These are phyloP conservation scores for Tuber indicum DNA, from an alignment of 495 filamentous ascomycete genomes.

Conservation along the genomic window DNA sequence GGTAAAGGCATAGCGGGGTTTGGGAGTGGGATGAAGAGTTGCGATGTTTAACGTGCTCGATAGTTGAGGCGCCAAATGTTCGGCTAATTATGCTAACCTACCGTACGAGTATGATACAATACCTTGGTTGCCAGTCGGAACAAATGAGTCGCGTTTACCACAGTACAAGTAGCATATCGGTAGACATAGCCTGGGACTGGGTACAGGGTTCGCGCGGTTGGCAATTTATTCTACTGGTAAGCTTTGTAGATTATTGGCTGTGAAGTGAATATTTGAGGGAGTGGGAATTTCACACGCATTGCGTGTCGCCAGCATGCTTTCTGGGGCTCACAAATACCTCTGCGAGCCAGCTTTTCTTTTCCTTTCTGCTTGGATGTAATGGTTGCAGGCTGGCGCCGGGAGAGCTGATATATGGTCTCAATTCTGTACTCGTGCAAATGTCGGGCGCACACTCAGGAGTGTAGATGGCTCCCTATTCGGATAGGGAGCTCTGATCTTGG, in stretches of 20 bases:
- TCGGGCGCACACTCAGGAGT: constrained; percentile 47
- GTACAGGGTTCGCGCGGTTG: constrained; percentile 44
- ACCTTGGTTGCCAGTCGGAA: constrained; percentile 43
- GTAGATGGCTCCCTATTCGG: constrained; percentile 44
- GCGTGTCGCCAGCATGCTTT: constrained; percentile 45
- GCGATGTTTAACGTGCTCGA: too few species aligned
- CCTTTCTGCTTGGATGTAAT: constrained; percentile 33
- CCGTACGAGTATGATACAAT: too few species aligned
- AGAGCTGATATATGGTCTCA: constrained; percentile 50
- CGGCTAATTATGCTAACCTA: too few species aligned
- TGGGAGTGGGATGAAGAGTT: too few species aligned
- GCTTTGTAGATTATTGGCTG: background rate
- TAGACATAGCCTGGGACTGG: constrained; percentile 49
- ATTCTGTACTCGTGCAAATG: constrained; percentile 43
- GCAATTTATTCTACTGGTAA: constrained; percentile 45
- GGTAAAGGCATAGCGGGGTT: too few species aligned
- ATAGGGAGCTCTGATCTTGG: constrained; percentile 43
- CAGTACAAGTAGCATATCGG: constrained; percentile 35
- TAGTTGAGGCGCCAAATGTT: too few species aligned
- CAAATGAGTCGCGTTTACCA: constrained; percentile 48
- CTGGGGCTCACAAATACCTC: constrained; percentile 50
- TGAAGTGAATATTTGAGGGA: background rate
- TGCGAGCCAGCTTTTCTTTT: constrained; percentile 45
- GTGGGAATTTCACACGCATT: background rate
- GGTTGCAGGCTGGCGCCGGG: constrained; percentile 46